Base-by-base conservation (phyloP, 2,329 filamentous ascomycete species). In the Cercospora beticola region DNA sequence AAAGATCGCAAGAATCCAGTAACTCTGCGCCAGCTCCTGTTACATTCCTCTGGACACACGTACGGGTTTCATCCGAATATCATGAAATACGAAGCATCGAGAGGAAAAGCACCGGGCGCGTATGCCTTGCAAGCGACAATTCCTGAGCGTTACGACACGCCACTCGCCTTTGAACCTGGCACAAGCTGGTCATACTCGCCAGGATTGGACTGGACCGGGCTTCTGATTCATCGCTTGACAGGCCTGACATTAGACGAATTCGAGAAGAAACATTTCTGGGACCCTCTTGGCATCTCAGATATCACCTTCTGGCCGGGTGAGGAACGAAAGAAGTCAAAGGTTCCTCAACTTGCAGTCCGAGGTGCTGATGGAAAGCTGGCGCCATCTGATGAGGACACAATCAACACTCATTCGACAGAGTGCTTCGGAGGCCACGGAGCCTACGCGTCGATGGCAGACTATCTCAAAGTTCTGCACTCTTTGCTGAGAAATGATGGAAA, bases 91-190 rank as follows among this genome's bases (percentile, higher is more conserved):
- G 69, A 65, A 26, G 23, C 43, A 0, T 74, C 70, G 7, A 43
- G n/a, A 71, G 72, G 72, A 12, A 33, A 62, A 30, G 28, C 71
- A 0, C 26, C 62, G 4, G 43, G 56, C 4, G 9, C 40, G 5
- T 28, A 43, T 6, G 70, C 66, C 56, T 49, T 65, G 1, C 73
- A 72, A 18, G 16, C 62, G 1, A 78, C 78, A 0, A 81, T 87
- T 0, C 80, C 82, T 10, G 80, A 83, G 18, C 71, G 79, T 0
- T 85, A 81, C 68, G 68, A 70, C 10, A 79, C 82, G 9, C 84
- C 85, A 0, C 80, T 88, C 2, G 62, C 74, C 9, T 86, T 82
- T 69, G 83, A 88, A 65, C 86, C 86, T 0, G 86, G 86, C 0
- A 75, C 77, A 0, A 76, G 79, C 3, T 88, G 85, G 85, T 78